Conservation (phyloP, 768 basidiomycete genomes). For the Coprinopsis marcescibilis region DNA sequence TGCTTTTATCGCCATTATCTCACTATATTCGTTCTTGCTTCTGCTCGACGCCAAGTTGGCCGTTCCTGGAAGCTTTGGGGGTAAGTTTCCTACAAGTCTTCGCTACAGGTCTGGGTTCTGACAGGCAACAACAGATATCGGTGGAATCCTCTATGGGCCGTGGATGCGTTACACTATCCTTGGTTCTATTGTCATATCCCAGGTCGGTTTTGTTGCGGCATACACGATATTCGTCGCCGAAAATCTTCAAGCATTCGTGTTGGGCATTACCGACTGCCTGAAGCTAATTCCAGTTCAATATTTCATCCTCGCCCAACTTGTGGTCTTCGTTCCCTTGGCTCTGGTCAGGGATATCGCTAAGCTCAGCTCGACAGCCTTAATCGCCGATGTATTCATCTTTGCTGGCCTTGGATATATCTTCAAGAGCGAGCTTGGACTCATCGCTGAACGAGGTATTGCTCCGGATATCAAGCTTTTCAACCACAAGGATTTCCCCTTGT, state of each 20-base stretch:
- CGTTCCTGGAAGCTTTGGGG: constrained; percentile 91
- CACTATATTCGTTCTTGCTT: constrained; percentile 89
- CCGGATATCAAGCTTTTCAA: constrained; percentile 88
- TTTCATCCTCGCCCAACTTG: constrained; percentile 78
- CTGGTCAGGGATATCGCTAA: constrained; percentile 94
- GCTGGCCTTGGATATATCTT: constrained; percentile 84
- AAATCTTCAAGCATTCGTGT: constrained; percentile 81
- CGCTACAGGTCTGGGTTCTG: background rate
- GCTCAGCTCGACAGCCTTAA: constrained; percentile 83
- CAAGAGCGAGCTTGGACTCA: constrained; percentile 70
- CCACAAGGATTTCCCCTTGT: constrained; percentile 78
- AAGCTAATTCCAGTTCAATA: constrained; percentile 63
- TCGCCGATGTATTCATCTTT: constrained; percentile 94
- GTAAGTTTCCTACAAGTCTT: constrained; percentile 29
- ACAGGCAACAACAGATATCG: constrained; percentile 60
- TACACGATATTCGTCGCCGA: constrained; percentile 96
- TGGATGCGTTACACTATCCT: constrained; percentile 93
- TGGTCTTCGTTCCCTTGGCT: constrained; percentile 85
- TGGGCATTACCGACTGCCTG: constrained; percentile 73
- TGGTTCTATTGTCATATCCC: constrained; percentile 81
- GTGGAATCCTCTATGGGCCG: constrained; percentile 84
- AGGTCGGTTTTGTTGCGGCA: constrained; percentile 82
- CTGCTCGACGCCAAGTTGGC: constrained; percentile 83
- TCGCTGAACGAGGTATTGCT: constrained; percentile 65
- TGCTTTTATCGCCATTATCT: constrained; percentile 76